phyloP scores from a whole-genome alignment of 441 rosid species.

The Melastoma candidum region DNA sequence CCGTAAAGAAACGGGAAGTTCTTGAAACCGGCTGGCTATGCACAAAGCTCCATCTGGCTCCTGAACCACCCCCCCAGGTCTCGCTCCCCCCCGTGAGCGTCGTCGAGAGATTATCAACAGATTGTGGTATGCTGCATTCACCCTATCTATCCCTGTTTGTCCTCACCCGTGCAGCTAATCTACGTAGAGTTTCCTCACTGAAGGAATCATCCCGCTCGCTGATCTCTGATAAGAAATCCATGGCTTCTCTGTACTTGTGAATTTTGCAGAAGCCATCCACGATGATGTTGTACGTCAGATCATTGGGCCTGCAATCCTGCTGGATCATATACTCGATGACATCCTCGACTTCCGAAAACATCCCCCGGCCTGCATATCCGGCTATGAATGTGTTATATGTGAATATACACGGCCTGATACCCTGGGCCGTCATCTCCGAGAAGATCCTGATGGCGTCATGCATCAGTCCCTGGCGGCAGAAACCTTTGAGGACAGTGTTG shows the following conservation, averaged over 20 bases:
- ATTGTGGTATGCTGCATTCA: not conserved
- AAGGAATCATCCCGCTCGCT: constrained; percentile 44
- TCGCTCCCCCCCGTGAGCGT: no score
- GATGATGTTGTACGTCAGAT: constrained; percentile 67
- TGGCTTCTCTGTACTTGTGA: constrained; percentile 56
- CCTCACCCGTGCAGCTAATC: constrained; percentile 50
- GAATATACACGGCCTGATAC: constrained; percentile 70
- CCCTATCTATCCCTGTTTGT: constrained; percentile 15
- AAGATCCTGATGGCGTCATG: constrained; percentile 64
- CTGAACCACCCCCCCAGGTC: no score
- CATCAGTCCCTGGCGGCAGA: constrained; percentile 80
- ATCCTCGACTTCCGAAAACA: constrained; percentile 56
- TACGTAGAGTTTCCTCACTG: constrained; percentile 32
- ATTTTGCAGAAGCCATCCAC: constrained; percentile 79
- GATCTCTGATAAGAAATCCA: constrained; percentile 62
- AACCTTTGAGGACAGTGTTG: constrained; percentile 87
- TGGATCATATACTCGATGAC: constrained; percentile 63
- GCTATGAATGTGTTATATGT: constrained; percentile 82
- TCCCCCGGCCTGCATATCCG: constrained; percentile 56
- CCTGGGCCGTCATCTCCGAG: constrained; percentile 56
- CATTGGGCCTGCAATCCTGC: constrained; percentile 64
- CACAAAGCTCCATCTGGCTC: no score
- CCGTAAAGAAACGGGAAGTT: no score
- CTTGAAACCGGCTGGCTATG: no score
- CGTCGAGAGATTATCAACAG: not conserved